Evolutionary conservation across 2,329 filamentous ascomycete genomes (phyloP), one percentile per base, ranked within the genome.

Genomic region (Microdochium bolleyi): DNA sequence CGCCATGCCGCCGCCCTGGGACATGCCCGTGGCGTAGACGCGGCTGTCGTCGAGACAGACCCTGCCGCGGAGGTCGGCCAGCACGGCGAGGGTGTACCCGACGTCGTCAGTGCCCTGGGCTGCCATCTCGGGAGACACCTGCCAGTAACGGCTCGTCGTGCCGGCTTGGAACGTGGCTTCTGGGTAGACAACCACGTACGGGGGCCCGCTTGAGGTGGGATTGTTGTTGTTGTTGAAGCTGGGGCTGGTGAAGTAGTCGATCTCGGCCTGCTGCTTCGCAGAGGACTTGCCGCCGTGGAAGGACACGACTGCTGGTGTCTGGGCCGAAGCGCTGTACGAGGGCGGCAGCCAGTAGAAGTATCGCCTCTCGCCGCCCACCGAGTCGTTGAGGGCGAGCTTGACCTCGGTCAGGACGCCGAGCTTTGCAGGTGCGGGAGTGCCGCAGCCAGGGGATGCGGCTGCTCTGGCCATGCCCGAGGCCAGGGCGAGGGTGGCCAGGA

Each of bases 11-110:
- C 56, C 54, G 34, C 56, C 54, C 27, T 57, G 54, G 16, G 54
- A 56, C 49, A 56, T 56, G 50, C 56, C 56, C 21, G 54, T 56
- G 9, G 56, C 54, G 48, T 57, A 57, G 52, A 57, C 44, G 11
- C 54, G 54, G 37, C 21, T 13, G n/a, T 41, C 55, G 60, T 56
- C 54, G 27, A 56, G n/a, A 41, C 51, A 54, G 22, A 54, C 46
- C 14, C 56, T 52, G 0, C 25, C n/a, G 49, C 55, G 57, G n/a
- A 64, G 49, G 22, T 61, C 57, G 27, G 58, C 56, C 5, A 64
- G 49, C 16, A 50, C 49, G 24, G 51, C 51, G 16, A 48, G 34
- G 21, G 52, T 54, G 54, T 54, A 57, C 34, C 46, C 30, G 9
- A 52, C 19, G 51, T 57, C 54, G 54, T 57, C 54, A 21, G 48